phyloP scores from a whole-genome alignment of 495 filamentous ascomycete genomes.

The Geoglossum glabrum region DNA sequence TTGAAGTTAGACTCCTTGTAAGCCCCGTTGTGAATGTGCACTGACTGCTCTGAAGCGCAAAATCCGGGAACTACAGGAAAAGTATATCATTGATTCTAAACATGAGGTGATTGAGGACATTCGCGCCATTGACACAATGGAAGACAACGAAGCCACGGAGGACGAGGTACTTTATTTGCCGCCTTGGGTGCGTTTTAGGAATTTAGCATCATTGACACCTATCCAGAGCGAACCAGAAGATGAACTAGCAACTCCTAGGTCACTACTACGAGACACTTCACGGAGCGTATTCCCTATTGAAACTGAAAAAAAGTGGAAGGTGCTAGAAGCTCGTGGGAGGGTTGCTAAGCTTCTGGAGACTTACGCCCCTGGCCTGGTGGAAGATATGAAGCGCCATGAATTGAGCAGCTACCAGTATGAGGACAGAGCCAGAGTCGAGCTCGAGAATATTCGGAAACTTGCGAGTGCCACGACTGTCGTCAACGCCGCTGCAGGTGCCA shows the following conservation, averaged over 20 bases:
- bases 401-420: neutral
- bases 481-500: neutral
- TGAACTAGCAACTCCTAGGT: neutral
- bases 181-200: neutral
- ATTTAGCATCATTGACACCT: neutral
- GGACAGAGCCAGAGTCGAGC: neutral
- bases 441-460: neutral
- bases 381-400: neutral
- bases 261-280: neutral
- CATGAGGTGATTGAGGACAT: slow-evolving; percentile 1
- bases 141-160: slow-evolving; percentile 1
- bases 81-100: neutral
- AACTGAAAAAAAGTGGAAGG: slow-evolving; percentile 1
- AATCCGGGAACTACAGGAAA: neutral
- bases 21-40: neutral
- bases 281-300: slow-evolving; percentile 1
- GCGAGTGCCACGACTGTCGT: neutral
- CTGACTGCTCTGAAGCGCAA: neutral
- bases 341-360: neutral
- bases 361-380: neutral
- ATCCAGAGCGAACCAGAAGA: neutral
- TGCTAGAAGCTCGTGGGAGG: neutral
- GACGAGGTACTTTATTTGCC: neutral
- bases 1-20: neutral
- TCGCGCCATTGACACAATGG: neutral